phyloP scores from a whole-genome alignment of 1,284 basidiomycete species.

The Papiliotrema terrestris region DNA sequence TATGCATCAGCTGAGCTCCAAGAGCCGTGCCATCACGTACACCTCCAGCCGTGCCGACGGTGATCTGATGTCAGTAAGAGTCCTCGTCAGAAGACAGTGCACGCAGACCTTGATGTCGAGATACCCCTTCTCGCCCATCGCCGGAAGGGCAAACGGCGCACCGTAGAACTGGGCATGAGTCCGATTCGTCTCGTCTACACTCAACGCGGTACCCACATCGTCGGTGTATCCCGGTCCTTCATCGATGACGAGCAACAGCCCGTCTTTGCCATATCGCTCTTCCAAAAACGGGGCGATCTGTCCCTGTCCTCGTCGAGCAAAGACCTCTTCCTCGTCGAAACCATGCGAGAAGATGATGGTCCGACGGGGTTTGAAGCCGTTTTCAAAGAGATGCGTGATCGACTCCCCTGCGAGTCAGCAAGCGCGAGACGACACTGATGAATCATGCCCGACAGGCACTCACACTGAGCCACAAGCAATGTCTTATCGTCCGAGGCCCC shows the following conservation, averaged over 20 bases:
- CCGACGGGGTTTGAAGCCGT: constrained; percentile 39
- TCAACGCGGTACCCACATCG: constrained; percentile 19
- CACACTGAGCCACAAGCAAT: constrained; percentile 49
- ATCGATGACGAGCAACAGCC: constrained; percentile 48
- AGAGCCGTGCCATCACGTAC: constrained; percentile 18
- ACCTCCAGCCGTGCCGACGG: constrained; percentile 45
- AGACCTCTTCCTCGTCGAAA: constrained; percentile 47
- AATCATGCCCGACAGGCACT: constrained; percentile 11
- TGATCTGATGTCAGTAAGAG: constrained; percentile 25
- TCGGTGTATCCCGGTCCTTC: constrained; percentile 41
- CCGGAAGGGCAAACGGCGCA: constrained; percentile 38
- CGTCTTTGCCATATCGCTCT: constrained; percentile 44
- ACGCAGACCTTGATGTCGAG: constrained; percentile 33
- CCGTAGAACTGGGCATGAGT: constrained; percentile 31
- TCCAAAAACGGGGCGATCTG: constrained; percentile 45
- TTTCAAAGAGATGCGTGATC: constrained; percentile 39
- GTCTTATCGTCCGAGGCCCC: constrained; percentile 48
- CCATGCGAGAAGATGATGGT: constrained; percentile 47
- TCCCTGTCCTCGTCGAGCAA: constrained; percentile 45
- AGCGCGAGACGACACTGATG: background rate
- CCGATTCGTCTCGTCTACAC: background rate
- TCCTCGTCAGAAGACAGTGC: background rate
- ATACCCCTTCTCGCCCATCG: constrained; percentile 46
- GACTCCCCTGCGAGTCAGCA: constrained; percentile 30
- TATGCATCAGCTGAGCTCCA: constrained; percentile 12